Base-by-base conservation (phyloP, 345 rosid genomes). In the Lumnitzera littorea region DNA sequence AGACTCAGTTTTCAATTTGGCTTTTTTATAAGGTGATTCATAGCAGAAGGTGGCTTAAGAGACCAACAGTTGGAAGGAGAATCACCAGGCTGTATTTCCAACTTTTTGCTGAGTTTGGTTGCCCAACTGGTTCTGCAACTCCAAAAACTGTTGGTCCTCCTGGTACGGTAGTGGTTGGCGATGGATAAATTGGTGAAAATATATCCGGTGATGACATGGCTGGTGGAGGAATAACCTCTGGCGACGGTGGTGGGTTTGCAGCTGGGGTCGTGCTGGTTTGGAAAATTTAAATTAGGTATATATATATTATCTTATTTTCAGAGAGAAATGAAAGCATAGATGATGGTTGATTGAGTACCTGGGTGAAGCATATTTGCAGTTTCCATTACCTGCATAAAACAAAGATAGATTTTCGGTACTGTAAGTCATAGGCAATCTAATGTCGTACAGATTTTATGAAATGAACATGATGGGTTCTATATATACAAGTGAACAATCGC, bases 101-200 rank as follows among this genome's bases (percentile, higher is more conserved):
- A 24, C 72, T 61, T 67, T 70, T 70, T 63, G 98, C 88, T 55
- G 96, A 85, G 78, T 69, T 92, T 43, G 97, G 97, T 55, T 72
- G 75, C 50, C 96, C 88, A 12, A 88, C 76, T 60, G 99, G 97
- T 75, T 82, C 96, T 54, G 85, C 86, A 50, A 82, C 80, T 3
- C 96, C 94, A 6, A 57, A 89, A 24, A 77, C 70, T 49, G 84
- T 56, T 53, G 86, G 76, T 48, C 81, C 78, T 47, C 82, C 78
- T 17, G 92, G 81, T 54, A 60, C 66, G 15, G 70, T 75, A 43
- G 74, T 59, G 9, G 71, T 27, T 52, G 86, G 83, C 48, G 74
- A 64, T 48, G 62, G 56, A 53, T 62, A 51, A 62, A 36, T 13
- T 27, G 61, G 64, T n/a, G 65, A 70, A 48, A 36, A 50, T 41